Evolutionary conservation across 2,329 filamentous ascomycete species (phyloP), one percentile per base, ranked within the genome.

Genomic region (Ascochyta viciae-villosae): DNA sequence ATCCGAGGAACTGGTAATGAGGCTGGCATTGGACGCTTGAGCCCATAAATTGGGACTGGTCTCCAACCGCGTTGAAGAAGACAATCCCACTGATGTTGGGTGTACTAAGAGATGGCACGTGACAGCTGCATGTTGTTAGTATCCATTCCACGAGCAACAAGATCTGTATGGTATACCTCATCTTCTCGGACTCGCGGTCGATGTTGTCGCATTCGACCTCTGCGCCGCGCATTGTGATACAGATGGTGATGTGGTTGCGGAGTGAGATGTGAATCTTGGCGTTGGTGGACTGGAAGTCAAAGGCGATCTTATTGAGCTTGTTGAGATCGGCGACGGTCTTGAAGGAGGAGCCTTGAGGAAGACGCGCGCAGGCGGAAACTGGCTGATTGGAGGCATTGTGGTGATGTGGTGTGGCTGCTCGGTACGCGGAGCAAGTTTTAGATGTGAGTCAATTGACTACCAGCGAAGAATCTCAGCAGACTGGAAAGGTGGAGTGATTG

Each of bases 351-450:
- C 55, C 50, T 70, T 68, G 38, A 70, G 50, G 38, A 68, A 70
- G 58, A 68, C 66, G 24, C 67, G 62, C 9, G 67, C 67, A 26
- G 67, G 66, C 10, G 67, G 67, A 38, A 70, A 68, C 61, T 69
- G 66, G 58, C 66, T 69, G 34, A 70, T 57, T 58, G 67, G 59
- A 64, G 67, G 67, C 67, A 70, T 70, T 48, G 37, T 45, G 47
- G 23, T 31, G 42, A 6, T 26, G 31, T 40, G 19, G 39, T 52
- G 10, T 43, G 29, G 22, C 41, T 24, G 26, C 31, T 43, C 47
- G 37, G 53, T 41, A 38, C 19, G 43, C 39, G 46, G 46, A 37
- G 31, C 33, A 16, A 45, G 40, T 23, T 9, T 16, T 15, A 5
- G 7, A 5, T 4, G n/a, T 42, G 41, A 47, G 31, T 45, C 41